A percentile compares a stretch with the other conserved stretches of the same genome.
phyloP scores from a whole-genome alignment of 2,329 filamentous ascomycete genomes.

The Gaeumannomyces tritici region DNA sequence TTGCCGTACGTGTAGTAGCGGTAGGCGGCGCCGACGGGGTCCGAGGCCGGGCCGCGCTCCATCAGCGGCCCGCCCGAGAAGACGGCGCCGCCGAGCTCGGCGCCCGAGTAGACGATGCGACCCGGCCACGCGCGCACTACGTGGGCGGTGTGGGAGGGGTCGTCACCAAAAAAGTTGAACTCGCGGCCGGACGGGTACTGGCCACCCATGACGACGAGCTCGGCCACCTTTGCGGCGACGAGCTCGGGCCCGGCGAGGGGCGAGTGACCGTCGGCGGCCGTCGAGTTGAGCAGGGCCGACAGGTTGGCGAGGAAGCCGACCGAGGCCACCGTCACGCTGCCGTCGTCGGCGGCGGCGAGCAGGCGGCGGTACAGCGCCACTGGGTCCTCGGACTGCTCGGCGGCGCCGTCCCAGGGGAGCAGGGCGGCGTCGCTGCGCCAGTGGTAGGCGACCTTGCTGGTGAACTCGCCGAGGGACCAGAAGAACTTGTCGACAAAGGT shows the following conservation, averaged over 20 bases:
- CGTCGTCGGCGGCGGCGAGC: conserved; percentile 26
- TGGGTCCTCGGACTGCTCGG: conserved; percentile 28
- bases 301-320: conserved; percentile 37
- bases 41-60: conserved; percentile 15
- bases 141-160: conserved; percentile 25
- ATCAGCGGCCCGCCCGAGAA: conserved; percentile 27
- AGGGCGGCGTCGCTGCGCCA: conserved; percentile 22
- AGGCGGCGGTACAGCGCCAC: conserved; percentile 34
- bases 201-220: conserved; percentile 44
- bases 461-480: conserved; percentile 31
- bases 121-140: conserved; percentile 36
- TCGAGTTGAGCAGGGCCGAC: conserved; percentile 34
- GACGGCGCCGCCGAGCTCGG: conserved; percentile 31
- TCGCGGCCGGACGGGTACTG: conserved; percentile 34
- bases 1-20: conserved; percentile 23
- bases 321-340: conserved; percentile 32
- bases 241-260: conserved; percentile 28
- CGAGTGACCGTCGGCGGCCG: conserved; percentile 25
- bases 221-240: conserved; percentile 30
- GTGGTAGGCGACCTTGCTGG: conserved; percentile 33
- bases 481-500: conserved; percentile 32
- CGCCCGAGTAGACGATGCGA: conserved; percentile 29
- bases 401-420: conserved; percentile 21
- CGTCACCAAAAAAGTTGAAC: conserved; percentile 37
- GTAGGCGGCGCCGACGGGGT: conserved; percentile 28